A percentile compares a stretch with the other conserved stretches of the same genome.
phyloP scores from a whole-genome alignment of 2,329 filamentous ascomycete species.

The Aspergillus ochraceus region DNA sequence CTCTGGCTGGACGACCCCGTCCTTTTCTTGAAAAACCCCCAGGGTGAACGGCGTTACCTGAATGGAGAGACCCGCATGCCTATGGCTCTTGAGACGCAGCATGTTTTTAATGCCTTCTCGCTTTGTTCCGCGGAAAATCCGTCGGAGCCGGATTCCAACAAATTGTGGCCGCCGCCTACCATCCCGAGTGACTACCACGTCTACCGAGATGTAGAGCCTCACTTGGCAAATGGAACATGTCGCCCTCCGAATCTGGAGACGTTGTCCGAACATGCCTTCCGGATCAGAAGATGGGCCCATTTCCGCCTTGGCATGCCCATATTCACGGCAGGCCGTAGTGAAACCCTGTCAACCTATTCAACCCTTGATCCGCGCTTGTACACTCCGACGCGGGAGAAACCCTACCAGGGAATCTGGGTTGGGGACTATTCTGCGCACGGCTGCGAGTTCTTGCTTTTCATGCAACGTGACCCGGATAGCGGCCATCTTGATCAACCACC shows the following conservation, averaged over 20 bases:
- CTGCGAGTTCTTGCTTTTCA: constrained; percentile 80
- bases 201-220: constrained; percentile 49
- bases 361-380: constrained; percentile 76
- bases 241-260: constrained; percentile 56
- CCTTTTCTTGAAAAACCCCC: constrained; percentile 53
- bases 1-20: constrained; percentile 76
- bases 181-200: constrained; percentile 66
- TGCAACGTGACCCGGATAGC: constrained; percentile 62
- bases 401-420: constrained; percentile 88
- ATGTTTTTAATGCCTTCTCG: constrained; percentile 67
- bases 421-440: constrained; percentile 88
- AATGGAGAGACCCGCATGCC: constrained; percentile 53
- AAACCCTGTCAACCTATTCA: constrained; percentile 62
- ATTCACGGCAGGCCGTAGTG: constrained; percentile 30
- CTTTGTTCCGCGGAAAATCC: constrained; percentile 56
- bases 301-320: constrained; percentile 53
- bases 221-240: constrained; percentile 47
- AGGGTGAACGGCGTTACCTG: constrained; percentile 22
- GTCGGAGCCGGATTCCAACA: constrained; percentile 43
- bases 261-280: constrained; percentile 69
- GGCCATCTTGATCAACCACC: constrained; percentile 45
- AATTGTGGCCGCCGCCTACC: constrained; percentile 73
- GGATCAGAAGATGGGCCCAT: constrained; percentile 75
- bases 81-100: constrained; percentile 53
- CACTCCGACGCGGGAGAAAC: constrained; percentile 75